Evolutionary conservation across 768 basidiomycete species (phyloP), one percentile per base, ranked within the genome.

Genomic region (Amanita pseudoporphyria): DNA sequence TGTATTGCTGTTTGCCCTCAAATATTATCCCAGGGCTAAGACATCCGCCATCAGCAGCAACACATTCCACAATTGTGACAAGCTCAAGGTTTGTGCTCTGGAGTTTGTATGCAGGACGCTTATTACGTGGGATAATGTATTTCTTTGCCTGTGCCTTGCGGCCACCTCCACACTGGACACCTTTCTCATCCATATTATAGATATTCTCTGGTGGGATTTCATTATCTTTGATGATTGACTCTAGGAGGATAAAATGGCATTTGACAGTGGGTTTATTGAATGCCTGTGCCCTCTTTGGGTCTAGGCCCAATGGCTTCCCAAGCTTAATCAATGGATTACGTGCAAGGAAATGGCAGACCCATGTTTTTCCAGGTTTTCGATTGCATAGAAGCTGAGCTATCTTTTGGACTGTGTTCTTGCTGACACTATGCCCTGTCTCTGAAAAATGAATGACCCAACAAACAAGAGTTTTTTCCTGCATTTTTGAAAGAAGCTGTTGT

Each of bases 181-280:
- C 61, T 38, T 62, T 62, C 42, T 66, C 57, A 48, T 68, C 62
- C 52, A 69, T 53, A 39, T 65, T 61, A 28, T 66, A 66, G 21
- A 61, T 56, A 47, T 64, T 64, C 37, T 62, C 54, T 36, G 45
- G 52, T 13, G 51, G 52, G 12, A 63, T 57, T 16, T 53, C 24
- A 14, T 58, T 28, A 37, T 58, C 41, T 10, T 54, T n/a, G 6
- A 63, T 44, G 12, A 58, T 2, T 18, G 52, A 39, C 16, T 52
- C 39, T 3, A 61, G 54, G 0, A 57, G 22, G 1, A 52, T 43
- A 38, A 60, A 62, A 45, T 58, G 54, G 4, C 10, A 3, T 18
- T 38, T 38, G 6, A 38, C 37, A 13, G n/a, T 9, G 5, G 18
- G 3, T 4, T 10, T 54, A 7, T 3, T 52, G 18, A n/a, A 66